Evolutionary conservation across 352 stramenopile genomes (phyloP), one percentile per base, ranked within the genome.

Genomic region (Phytopythium delawarense): DNA sequence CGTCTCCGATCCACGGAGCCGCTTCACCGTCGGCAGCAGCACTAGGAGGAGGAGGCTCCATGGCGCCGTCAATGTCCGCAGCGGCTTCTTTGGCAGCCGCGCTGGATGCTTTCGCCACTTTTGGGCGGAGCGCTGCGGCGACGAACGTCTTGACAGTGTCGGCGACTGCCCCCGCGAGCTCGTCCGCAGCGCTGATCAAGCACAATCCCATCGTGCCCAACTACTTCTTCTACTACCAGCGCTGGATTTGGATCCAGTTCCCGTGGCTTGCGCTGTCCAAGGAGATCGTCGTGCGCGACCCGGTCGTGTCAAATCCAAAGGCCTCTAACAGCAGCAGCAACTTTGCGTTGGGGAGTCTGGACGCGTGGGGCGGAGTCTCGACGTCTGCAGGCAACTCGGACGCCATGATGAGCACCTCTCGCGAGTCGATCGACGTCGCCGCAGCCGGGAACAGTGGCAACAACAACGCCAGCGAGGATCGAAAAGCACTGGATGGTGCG

Each of bases 181-280:
- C 23, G 12, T 21, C 34, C 23, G 16, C 34, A 2, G 51, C 64
- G 20, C 39, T 64, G 23, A 57, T 32, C 16, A 83, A 76, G 25
- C 74, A 88, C 51, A 81, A 86, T 30, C 72, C 85, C 25, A 64
- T 66, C 35, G 62, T 62, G 7, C 71, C 70, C 49, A 88, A 92
- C 61, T 76, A 81, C 55, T 91, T 96, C 52, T 97, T 92, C 69
- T 94, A 88, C 62, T 97, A 96, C 63, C 81, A 96, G 63, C 84
- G 92, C 39, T 98, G 92, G 92, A 81, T 97, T 25, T 98, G 92
- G 92, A 94, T 97, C 57, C 84, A 96, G 56, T 97, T 94, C 65
- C 88, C 90, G n/a, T 98, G 92, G 92, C 79, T 97, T 13, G 88
- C 88, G 18, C 76, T 98, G 21, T 66, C 79, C 9, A 75, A 79